Evolutionary conservation across 345 rosid genomes (phyloP).

Genomic region (Linum lewisii): DNA sequence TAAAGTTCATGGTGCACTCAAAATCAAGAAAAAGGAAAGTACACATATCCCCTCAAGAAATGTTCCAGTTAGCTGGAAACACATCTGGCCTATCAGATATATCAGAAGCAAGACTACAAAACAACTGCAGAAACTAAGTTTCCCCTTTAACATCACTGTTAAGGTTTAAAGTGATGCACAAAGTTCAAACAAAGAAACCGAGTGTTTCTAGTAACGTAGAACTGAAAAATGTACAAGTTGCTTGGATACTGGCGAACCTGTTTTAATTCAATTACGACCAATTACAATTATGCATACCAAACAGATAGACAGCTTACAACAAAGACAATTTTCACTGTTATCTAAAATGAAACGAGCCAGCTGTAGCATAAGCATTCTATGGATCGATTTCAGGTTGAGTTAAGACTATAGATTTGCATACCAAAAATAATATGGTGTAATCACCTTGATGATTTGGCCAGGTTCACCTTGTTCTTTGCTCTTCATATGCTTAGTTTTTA

Average conservation of each 20-base stretch:
- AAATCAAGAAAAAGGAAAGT: neutral
- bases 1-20: slow-evolving; percentile 9
- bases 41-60: too few relatives aligned
- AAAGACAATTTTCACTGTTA: too few relatives aligned
- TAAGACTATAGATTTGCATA: neutral
- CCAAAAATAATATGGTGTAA: neutral
- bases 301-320: too few relatives aligned
- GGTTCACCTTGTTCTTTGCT: slow-evolving; percentile 79
- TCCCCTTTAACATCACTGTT: too few relatives aligned
- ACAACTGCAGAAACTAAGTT: neutral
- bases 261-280: too few relatives aligned
- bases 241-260: too few relatives aligned
- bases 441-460: slow-evolving; percentile 82
- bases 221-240: too few relatives aligned
- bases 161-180: neutral
- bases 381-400: neutral
- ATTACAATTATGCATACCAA: neutral
- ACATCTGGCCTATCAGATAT: neutral
- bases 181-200: too few relatives aligned
- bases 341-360: neutral
- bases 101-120: neutral
- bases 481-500: slow-evolving; percentile 88
- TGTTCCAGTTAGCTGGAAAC: neutral
- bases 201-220: too few relatives aligned
- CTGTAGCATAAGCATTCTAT: neutral